Conservation (phyloP, 495 filamentous ascomycete genomes). For the Aspergillus leporis region DNA sequence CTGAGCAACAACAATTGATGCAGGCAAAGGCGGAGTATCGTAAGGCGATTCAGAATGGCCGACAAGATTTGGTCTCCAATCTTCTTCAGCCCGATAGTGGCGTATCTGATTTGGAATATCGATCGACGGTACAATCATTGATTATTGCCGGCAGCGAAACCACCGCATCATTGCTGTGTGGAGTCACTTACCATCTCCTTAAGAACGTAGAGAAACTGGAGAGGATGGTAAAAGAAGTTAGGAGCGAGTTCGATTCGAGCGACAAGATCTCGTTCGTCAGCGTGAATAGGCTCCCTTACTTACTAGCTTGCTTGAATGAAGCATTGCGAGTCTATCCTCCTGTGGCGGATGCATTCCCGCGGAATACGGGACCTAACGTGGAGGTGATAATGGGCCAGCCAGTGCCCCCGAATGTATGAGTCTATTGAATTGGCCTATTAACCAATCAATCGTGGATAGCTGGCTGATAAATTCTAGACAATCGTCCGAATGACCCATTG, state of each 20-base stretch:
- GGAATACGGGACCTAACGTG: slow-evolving; percentile 33
- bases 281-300: slow-evolving; percentile 31
- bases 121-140: slow-evolving; percentile 13
- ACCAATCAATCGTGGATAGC: neutral
- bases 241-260: slow-evolving; percentile 36
- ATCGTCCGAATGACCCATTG: slow-evolving; percentile 36
- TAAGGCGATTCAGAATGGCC: slow-evolving; percentile 1
- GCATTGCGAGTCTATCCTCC: slow-evolving; percentile 45
- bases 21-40: slow-evolving; percentile 2
- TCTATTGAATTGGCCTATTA: neutral
- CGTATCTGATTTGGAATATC: slow-evolving; percentile 3
- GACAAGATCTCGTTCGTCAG: slow-evolving; percentile 48
- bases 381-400: slow-evolving; percentile 30
- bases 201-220: slow-evolving; percentile 37
- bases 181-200: slow-evolving; percentile 52
- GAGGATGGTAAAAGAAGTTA: slow-evolving; percentile 44
- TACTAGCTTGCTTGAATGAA: slow-evolving; percentile 45
- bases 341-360: slow-evolving; percentile 26
- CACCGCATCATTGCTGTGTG: slow-evolving; percentile 52
- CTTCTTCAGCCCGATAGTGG: slow-evolving; percentile 2
- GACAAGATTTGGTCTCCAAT: slow-evolving; percentile 6
- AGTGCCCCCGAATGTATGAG: slow-evolving; percentile 22
- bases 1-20: neutral
- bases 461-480: slow-evolving; percentile 22
- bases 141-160: slow-evolving; percentile 57